phyloP scores from a whole-genome alignment of 2,329 filamentous ascomycete genomes.

The Pseudofabraea citricarpa region DNA sequence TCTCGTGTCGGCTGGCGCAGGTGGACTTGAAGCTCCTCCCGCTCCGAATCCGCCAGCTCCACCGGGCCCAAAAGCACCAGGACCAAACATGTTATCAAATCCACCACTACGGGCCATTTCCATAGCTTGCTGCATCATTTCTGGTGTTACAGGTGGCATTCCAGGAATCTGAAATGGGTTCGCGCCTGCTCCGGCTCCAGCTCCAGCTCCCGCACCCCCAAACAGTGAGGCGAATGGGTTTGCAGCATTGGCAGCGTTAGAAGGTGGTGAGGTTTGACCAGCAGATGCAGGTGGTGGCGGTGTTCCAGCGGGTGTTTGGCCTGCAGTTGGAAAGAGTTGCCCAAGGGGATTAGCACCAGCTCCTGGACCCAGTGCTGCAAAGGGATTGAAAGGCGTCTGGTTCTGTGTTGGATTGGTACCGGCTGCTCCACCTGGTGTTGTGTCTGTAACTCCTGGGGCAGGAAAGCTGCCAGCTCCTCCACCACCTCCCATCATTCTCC shows the following conservation, averaged over 20 bases:
- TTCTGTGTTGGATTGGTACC: constrained; percentile 20
- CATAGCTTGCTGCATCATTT: constrained; percentile 50
- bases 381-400: constrained; percentile 23
- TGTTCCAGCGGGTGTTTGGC: constrained; percentile 24
- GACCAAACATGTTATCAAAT: constrained; percentile 34
- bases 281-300: constrained; percentile 23
- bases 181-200: constrained; percentile 22
- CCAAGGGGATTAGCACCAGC: constrained; percentile 54
- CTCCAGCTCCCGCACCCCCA: constrained; percentile 32
- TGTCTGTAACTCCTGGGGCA: constrained; percentile 87
- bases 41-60: constrained; percentile 15
- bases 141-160: constrained; percentile 46
- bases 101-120: constrained; percentile 36
- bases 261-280: constrained; percentile 1
- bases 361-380: constrained; percentile 25
- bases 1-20: constrained; percentile 69
- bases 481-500: constrained; percentile 59
- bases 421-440: constrained; percentile 50
- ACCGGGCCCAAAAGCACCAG: constrained; percentile 28
- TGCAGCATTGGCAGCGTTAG: constrained; percentile 32
- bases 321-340: constrained; percentile 44
- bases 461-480: constrained; percentile 63
- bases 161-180: constrained; percentile 37
- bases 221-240: constrained; percentile 71
- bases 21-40: constrained; percentile 32